phyloP scores from a whole-genome alignment of 495 filamentous ascomycete species.

The Penicillium waksmanii region DNA sequence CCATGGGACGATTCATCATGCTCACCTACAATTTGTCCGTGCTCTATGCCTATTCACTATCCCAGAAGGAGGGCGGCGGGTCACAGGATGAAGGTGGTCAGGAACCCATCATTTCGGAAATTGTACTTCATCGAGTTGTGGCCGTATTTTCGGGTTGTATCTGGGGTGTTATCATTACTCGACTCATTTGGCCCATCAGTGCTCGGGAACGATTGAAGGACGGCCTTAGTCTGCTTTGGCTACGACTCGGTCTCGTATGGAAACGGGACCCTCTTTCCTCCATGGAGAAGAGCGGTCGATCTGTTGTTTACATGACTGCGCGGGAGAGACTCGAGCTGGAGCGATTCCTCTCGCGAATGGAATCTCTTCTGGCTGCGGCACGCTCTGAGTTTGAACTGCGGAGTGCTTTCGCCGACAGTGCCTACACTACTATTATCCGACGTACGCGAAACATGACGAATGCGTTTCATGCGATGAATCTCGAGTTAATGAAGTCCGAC shows the following conservation, averaged over 20 bases:
- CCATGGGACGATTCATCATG: slow-evolving; percentile 89
- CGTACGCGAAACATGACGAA: slow-evolving; percentile 85
- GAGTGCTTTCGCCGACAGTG: slow-evolving; percentile 76
- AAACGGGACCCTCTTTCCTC: slow-evolving; percentile 86
- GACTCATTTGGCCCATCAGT: slow-evolving; percentile 90
- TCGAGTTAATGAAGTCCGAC: slow-evolving; percentile 82
- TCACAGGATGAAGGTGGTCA: slow-evolving; percentile 84
- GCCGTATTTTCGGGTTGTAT: slow-evolving; percentile 86
- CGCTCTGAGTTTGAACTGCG: slow-evolving; percentile 80
- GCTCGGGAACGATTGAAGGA: slow-evolving; percentile 84
- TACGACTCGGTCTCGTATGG: slow-evolving; percentile 96
- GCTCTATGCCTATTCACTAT: slow-evolving; percentile 89
- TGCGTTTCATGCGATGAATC: slow-evolving; percentile 92
- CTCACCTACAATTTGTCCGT: slow-evolving; percentile 97
- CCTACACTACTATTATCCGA: slow-evolving; percentile 71
- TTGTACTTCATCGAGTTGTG: slow-evolving; percentile 86
- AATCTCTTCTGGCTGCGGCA: slow-evolving; percentile 73
- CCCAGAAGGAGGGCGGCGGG: slow-evolving; percentile 68
- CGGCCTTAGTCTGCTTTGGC: slow-evolving; percentile 81
- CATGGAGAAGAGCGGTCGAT: slow-evolving; percentile 56
- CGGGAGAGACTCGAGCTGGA: slow-evolving; percentile 76
- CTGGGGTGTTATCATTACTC: slow-evolving; percentile 91
- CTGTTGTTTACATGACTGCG: slow-evolving; percentile 74
- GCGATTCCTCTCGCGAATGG: slow-evolving; percentile 64
- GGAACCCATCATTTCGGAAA: slow-evolving; percentile 81